phyloP scores from a whole-genome alignment of 2,329 filamentous ascomycete species.

The Alternaria solani region DNA sequence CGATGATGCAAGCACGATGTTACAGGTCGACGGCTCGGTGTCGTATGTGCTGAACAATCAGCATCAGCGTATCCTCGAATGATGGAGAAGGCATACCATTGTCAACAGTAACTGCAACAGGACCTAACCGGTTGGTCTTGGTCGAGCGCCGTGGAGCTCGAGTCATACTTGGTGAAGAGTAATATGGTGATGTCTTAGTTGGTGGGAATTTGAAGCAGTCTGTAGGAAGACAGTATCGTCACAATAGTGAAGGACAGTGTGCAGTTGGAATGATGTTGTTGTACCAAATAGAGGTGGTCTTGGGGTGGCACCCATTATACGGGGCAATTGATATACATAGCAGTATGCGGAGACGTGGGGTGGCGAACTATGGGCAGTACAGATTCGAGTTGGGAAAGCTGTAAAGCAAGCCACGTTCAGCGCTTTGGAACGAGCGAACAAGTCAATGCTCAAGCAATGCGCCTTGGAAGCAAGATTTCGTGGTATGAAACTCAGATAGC shows the following conservation, averaged over 20 bases:
- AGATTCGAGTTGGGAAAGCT: neutral
- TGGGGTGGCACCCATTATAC: neutral
- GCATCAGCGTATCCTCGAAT: neutral
- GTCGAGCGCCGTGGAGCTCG: neutral
- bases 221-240: neutral
- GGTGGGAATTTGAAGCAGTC: neutral
- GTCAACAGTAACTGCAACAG: neutral
- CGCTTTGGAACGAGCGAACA: neutral
- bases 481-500: neutral
- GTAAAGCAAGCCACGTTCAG: neutral
- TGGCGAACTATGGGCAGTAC: neutral
- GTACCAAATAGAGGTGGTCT: neutral
- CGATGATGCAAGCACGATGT: constrained; percentile 3
- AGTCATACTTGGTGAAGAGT: neutral
- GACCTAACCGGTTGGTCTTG: neutral
- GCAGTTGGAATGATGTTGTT: neutral
- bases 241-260: neutral
- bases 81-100: neutral
- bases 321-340: constrained; percentile 1
- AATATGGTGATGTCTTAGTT: neutral
- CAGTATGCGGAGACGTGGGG: neutral
- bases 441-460: neutral
- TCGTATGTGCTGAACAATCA: neutral
- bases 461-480: neutral
- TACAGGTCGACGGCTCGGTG: neutral